These are phyloP conservation scores for Talaromyces sp. DNA, from an alignment of 2,329 filamentous ascomycete genomes.

Conservation along the genomic window DNA sequence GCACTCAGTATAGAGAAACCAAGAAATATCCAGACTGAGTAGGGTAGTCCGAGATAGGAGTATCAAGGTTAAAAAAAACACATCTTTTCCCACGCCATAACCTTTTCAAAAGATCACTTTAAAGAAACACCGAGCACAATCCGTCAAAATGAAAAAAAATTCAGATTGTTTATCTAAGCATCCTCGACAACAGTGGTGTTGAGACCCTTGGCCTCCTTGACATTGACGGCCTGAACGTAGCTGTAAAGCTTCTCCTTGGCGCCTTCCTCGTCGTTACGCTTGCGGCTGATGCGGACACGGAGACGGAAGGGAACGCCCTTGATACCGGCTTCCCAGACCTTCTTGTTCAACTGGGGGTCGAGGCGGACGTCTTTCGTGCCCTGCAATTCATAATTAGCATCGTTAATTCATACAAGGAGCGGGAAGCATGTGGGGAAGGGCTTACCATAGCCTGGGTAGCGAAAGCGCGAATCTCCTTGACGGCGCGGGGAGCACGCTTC, in stretches of 20 bases:
- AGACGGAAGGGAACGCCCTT: conserved; percentile 98
- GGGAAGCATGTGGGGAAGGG: conserved; percentile 19
- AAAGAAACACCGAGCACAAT: background rate
- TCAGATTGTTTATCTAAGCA: conserved; percentile 12
- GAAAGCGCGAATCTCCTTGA: conserved; percentile 99
- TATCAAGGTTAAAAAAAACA: background rate
- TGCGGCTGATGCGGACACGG: conserved; percentile 96
- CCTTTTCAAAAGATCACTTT: background rate
- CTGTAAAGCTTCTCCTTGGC: conserved; percentile 99
- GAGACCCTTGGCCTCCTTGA: conserved; percentile 98
- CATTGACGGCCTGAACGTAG: conserved; percentile 99
- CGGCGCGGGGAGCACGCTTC: conserved; percentile 96
- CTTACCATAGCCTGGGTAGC: conserved; percentile 94
- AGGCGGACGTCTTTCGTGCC: conserved; percentile 95
- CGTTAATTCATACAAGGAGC: background rate
- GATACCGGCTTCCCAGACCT: conserved; percentile 99
- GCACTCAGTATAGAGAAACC: background rate
- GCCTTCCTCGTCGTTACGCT: conserved; percentile 99
- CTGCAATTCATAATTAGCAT: conserved; percentile 48
- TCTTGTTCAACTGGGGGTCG: conserved; percentile 99
- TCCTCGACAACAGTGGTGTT: conserved; percentile 82
- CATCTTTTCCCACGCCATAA: background rate
- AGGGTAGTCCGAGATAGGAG: background rate
- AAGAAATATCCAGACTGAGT: background rate
- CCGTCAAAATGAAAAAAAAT: background rate